Conservation (phyloP, 2,329 filamentous ascomycete genomes). For the Pleoardoris graminearum region DNA sequence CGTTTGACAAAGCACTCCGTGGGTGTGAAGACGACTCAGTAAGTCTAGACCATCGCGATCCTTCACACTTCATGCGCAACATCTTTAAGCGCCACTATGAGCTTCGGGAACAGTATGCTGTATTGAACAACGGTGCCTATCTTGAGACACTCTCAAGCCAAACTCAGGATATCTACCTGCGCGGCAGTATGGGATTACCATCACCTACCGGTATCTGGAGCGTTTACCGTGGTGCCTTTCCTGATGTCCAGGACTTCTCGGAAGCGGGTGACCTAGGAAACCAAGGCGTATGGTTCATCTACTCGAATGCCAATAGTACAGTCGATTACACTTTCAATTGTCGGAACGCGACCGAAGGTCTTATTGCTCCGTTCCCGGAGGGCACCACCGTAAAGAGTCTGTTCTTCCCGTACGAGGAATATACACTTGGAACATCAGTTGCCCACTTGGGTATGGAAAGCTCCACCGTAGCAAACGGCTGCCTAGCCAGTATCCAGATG, state of each 20-base stretch:
- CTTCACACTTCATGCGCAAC: conserved; percentile 63
- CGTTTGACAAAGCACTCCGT: conserved; percentile 55
- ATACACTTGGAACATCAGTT: conserved; percentile 54
- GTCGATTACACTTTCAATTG: conserved; percentile 63
- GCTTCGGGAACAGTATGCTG: conserved; percentile 59
- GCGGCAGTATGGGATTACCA: conserved; percentile 23
- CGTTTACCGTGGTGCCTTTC: conserved; percentile 56
- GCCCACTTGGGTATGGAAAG: conserved; percentile 42
- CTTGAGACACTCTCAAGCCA: conserved; percentile 61
- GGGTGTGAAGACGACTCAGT: conserved; percentile 63
- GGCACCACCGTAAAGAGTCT: conserved; percentile 64
- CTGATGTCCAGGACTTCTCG: conserved; percentile 57
- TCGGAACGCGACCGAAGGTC: conserved; percentile 50
- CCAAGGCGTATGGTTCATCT: conserved; percentile 57
- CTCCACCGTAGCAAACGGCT: conserved; percentile 57
- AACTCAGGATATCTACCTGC: conserved; percentile 42
- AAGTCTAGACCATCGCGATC: conserved; percentile 65
- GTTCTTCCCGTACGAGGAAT: conserved; percentile 64
- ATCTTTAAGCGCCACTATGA: conserved; percentile 66
- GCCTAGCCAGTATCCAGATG: conserved; percentile 58
- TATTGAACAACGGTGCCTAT: conserved; percentile 63
- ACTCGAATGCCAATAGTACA: conserved; percentile 54
- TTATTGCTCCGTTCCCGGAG: conserved; percentile 60
- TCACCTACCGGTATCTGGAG: conserved; percentile 57
- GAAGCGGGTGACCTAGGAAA: conserved; percentile 45